Conservation (phyloP, 176 grass and related monocot species). For the Poa annua region DNA sequence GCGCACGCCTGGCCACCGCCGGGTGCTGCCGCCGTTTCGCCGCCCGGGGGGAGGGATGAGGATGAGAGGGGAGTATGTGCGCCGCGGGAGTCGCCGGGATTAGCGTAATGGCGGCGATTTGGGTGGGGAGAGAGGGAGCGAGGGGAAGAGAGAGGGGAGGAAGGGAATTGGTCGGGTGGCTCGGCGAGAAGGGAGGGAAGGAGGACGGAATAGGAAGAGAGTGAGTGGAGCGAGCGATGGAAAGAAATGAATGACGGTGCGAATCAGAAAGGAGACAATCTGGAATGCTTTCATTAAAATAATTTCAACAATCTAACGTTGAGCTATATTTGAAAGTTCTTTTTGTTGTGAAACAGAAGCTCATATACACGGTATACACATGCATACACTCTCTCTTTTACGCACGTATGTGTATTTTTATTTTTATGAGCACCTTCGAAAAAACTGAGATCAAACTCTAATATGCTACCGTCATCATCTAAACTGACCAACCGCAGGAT, state of each 20-base stretch:
- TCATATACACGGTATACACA: too few species aligned
- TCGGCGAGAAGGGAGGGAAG: conserved; percentile 47
- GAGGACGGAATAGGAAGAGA: conserved; percentile 1
- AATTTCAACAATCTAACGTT: too few species aligned
- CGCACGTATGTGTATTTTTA: too few species aligned
- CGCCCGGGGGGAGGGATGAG: background rate
- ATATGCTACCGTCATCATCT: too few species aligned
- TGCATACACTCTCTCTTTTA: too few species aligned
- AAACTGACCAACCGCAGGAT: too few species aligned
- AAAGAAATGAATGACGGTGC: conserved; percentile 7
- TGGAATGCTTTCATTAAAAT: too few species aligned
- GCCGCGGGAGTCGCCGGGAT: conserved; percentile 13
- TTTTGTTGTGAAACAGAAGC: too few species aligned
- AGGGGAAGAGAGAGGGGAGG: background rate
- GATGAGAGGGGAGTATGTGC: background rate
- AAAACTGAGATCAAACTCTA: too few species aligned
- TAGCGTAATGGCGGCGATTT: conserved; percentile 55
- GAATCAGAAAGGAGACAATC: too few species aligned
- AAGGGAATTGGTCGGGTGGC: conserved; percentile 49
- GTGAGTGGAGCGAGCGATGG: conserved; percentile 3
- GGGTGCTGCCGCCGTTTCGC: conserved; percentile 20
- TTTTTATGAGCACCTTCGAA: too few species aligned
- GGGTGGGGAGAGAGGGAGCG: conserved; percentile 4
- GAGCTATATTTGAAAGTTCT: too few species aligned
- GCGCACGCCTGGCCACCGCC: conserved; percentile 26